Conservation (phyloP, 441 rosid genomes). For the Jatropha podagrica region DNA sequence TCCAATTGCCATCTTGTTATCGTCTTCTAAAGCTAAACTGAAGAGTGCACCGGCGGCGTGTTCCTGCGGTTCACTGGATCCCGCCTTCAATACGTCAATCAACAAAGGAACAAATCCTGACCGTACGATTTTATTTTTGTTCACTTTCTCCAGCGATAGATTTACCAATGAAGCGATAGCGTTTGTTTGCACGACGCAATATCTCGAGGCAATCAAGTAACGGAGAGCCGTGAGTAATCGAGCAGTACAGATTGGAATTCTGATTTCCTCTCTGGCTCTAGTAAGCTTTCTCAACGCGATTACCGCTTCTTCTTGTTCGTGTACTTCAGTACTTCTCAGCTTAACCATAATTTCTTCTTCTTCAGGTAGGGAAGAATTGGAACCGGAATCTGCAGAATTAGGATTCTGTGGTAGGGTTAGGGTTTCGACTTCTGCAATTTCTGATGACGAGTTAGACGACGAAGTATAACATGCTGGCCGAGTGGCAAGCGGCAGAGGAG, state of each 20-base stretch:
- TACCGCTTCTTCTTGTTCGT: conserved; percentile 60
- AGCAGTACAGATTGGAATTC: conserved; percentile 49
- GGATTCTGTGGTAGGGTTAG: conserved; percentile 25
- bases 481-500: conserved; percentile 51
- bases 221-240: conserved; percentile 52
- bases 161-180: conserved; percentile 73
- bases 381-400: conserved; percentile 17
- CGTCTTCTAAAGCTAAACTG: conserved; percentile 70
- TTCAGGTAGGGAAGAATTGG: conserved; percentile 28
- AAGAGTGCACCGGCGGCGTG: conserved; percentile 85
- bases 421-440: conserved; percentile 46
- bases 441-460: conserved; percentile 52
- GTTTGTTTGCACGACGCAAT: conserved; percentile 60
- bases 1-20: conserved; percentile 83
- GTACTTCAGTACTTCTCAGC: conserved; percentile 48
- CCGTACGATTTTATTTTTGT: conserved; percentile 78
- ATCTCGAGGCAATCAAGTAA: conserved; percentile 46
- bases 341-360: conserved; percentile 56
- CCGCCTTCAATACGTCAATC: conserved; percentile 65
- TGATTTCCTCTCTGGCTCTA: conserved; percentile 47
- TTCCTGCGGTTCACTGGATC: conserved; percentile 65
- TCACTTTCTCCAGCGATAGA: conserved; percentile 60
- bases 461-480: conserved; percentile 75
- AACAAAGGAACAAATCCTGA: conserved; percentile 75
- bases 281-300: conserved; percentile 52